Conservation (phyloP, 805 yeast species). For the Candida incommunis region DNA sequence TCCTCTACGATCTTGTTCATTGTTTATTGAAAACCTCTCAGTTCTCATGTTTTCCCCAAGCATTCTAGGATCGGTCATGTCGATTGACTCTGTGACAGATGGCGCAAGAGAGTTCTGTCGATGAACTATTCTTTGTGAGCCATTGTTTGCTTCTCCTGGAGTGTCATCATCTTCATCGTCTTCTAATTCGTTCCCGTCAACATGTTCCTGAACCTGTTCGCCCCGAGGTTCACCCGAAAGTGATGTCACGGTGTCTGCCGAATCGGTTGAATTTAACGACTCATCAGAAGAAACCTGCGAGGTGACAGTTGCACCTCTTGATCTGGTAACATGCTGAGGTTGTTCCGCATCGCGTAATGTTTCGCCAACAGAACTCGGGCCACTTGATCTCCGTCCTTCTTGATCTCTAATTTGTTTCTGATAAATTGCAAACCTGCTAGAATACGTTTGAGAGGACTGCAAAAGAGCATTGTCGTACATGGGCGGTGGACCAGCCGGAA, state of each 20-base stretch:
- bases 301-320: background rate
- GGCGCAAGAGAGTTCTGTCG: background rate
- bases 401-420: background rate
- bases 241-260: background rate
- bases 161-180: too few species aligned
- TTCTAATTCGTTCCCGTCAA: too few species aligned
- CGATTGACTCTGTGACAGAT: background rate
- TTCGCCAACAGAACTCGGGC: background rate
- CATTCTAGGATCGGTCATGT: background rate
- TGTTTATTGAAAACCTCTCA: background rate
- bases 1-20: background rate
- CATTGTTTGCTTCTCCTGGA: background rate
- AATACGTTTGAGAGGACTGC: constrained; percentile 9
- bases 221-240: background rate
- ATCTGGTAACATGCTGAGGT: background rate
- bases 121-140: background rate
- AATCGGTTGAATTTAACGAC: background rate
- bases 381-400: background rate
- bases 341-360: background rate
- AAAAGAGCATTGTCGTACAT: constrained; percentile 9
- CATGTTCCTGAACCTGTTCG: too few species aligned
- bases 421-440: constrained; percentile 7
- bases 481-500: constrained; percentile 15
- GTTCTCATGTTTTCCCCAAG: too few species aligned
- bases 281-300: background rate